Percentiles rank a stretch among this genome's conserved stretches.
Conservation (phyloP, 2,329 filamentous ascomycete species). For the Cytospora piceae region DNA sequence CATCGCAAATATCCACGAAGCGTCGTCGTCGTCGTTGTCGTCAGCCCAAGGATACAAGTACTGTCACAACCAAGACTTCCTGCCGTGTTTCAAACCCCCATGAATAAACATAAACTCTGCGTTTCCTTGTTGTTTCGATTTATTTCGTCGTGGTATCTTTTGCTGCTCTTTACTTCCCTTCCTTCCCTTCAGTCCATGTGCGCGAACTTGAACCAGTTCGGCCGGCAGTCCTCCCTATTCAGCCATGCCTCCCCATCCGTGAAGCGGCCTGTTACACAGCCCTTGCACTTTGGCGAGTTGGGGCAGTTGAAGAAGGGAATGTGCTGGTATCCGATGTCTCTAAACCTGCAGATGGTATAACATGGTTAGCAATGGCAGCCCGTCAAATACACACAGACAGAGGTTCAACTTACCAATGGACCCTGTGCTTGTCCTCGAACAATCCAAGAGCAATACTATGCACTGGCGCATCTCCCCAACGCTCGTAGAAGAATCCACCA, state of each 20-base stretch:
- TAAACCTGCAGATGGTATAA: conserved; percentile 70
- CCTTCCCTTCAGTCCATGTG: conserved; percentile 70
- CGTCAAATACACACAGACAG: not conserved
- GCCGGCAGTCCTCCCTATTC: conserved; percentile 88
- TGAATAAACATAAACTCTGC: conserved; percentile 21
- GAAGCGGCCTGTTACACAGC: conserved; percentile 83
- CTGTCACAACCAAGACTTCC: conserved; percentile 13
- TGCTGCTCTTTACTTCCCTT: not conserved
- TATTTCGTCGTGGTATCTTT: conserved; percentile 17
- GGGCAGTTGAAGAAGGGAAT: conserved; percentile 99
- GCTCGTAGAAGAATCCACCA: conserved; percentile 97
- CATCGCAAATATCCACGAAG: conserved; percentile 25
- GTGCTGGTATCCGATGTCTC: conserved; percentile 97
- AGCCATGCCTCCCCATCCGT: conserved; percentile 88
- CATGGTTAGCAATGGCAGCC: not conserved
- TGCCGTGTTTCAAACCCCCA: conserved; percentile 4
- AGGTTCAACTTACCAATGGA: conserved; percentile 79
- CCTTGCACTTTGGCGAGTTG: conserved; percentile 90
- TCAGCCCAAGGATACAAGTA: conserved; percentile 20
- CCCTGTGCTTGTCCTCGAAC: conserved; percentile 87
- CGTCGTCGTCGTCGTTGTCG: conserved; percentile 14
- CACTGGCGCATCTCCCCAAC: conserved; percentile 97
- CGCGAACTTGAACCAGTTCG: conserved; percentile 96
- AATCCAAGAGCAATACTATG: conserved; percentile 91
- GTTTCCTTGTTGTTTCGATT: not conserved